Base-by-base conservation (phyloP, 2,329 filamentous ascomycete genomes). In the Nemania sp. region DNA sequence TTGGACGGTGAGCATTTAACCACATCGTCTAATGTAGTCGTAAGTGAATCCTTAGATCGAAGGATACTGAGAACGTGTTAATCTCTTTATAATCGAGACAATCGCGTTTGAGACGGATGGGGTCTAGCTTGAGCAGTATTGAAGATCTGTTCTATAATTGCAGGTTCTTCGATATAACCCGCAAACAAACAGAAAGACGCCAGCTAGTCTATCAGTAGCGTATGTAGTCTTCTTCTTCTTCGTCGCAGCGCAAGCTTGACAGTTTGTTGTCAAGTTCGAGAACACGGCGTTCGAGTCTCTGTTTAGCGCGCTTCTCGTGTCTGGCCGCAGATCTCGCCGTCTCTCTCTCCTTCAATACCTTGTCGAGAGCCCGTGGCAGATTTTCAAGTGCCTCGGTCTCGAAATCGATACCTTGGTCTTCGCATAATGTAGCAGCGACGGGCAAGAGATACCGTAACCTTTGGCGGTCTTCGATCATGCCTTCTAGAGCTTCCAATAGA, bases 391-490 rank as follows among this genome's bases (percentile, higher is more conserved):
- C 39, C 7, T 35, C 20, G 11, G 34, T 12, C 18, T 40, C 18
- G 18, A 40, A 45, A 5, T 52, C 10, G 5, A 66, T 59, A 6
- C 58, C 59, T 39, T 67, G 66, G 29, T 71, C 65, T 32, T 45
- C 43, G 12, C 69, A 67, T 15, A 72, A 42, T 9, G 52, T 56
- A 2, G 53, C n/a, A 4, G 68, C 68, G 1, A 71, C 40, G 1
- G 68, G 67, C 4, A 64, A 39, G 4, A 68, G 59, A 1, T 60
- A 58, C 2, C 43, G 49, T 1, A 71, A 57, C 49, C 42, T 57
- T 0, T 58, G 47, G 10, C 62, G 64, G 21, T 70, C 69, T 1
- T 52, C 39, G 13, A 69, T 67, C 2, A 72, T 65, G 1, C n/a
- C 13, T 20, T 52, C 59, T 1, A 71, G 40, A 4, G 58, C 54